These are phyloP conservation scores for Vigna nakashimae DNA, from an alignment of 306 rosid genomes.

Conservation along the genomic window DNA sequence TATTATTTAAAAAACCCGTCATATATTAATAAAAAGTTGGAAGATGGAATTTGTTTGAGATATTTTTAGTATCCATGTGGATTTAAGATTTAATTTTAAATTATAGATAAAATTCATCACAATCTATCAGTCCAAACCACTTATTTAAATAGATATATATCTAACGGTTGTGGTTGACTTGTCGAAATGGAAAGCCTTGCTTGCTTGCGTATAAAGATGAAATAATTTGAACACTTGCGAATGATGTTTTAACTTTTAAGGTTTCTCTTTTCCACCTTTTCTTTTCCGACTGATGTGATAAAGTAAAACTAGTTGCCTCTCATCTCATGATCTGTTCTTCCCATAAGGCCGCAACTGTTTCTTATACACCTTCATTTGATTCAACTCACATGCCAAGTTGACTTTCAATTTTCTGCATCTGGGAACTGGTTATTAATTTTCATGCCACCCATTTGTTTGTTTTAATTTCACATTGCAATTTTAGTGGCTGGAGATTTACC, in stretches of 20 bases:
- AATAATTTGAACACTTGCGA: neutral
- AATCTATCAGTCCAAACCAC: too few relatives aligned
- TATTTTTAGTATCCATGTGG: too few relatives aligned
- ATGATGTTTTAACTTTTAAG: neutral
- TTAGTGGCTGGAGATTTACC: constrained; percentile 1
- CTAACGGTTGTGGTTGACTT: too few relatives aligned
- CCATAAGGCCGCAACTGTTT: constrained; percentile 18
- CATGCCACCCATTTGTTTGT: neutral
- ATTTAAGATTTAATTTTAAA: too few relatives aligned
- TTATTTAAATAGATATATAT: too few relatives aligned
- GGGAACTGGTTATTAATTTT: constrained; percentile 23
- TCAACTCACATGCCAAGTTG: neutral
- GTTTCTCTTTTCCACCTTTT: neutral
- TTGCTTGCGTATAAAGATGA: neutral
- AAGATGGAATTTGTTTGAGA: too few relatives aligned
- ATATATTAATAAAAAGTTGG: too few relatives aligned
- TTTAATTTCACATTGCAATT: neutral
- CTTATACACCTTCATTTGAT: neutral
- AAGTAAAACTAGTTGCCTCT: neutral
- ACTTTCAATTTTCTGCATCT: neutral
- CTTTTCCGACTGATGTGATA: neutral
- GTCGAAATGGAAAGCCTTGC: too few relatives aligned
- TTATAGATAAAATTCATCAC: too few relatives aligned
- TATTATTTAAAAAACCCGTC: too few relatives aligned
- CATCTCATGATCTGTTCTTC: constrained; percentile 23